Conservation (phyloP, 805 yeast genomes). For the Blastobotrys attinorum region DNA sequence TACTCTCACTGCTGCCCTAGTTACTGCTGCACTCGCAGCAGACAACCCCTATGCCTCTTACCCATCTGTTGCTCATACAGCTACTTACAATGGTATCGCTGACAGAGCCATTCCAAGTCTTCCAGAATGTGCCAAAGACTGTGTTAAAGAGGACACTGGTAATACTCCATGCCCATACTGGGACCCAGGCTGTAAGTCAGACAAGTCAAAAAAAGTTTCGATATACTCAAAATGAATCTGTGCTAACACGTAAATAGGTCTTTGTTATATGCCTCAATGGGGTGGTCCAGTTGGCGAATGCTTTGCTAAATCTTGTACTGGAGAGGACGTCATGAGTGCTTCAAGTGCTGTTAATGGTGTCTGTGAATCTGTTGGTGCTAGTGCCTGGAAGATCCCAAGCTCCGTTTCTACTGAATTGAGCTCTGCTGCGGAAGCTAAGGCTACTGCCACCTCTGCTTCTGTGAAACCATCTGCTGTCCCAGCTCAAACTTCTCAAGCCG, state of each 20-base stretch:
- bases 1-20: slow-evolving; percentile 2
- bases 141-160: slow-evolving; percentile 22
- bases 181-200: slow-evolving; percentile 48
- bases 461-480: neutral
- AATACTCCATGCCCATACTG: slow-evolving; percentile 45
- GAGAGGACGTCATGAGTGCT: slow-evolving; percentile 32
- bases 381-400: slow-evolving; percentile 38
- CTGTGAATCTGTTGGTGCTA: slow-evolving; percentile 36
- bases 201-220: too few species aligned
- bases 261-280: slow-evolving; percentile 43
- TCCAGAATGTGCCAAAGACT: slow-evolving; percentile 38
- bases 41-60: slow-evolving; percentile 27
- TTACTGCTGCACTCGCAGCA: slow-evolving; percentile 6
- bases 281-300: slow-evolving; percentile 38
- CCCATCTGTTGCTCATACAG: slow-evolving; percentile 40
- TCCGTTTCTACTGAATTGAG: slow-evolving; percentile 29
- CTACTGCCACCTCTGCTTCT: slow-evolving; percentile 6
- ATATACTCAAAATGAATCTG: too few species aligned
- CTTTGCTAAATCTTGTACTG: slow-evolving; percentile 33
- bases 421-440: slow-evolving; percentile 30
- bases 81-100: slow-evolving; percentile 40
- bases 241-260: too few species aligned
- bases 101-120: slow-evolving; percentile 33
- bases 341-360: slow-evolving; percentile 37
- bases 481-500: neutral